A percentile compares a stretch with the other conserved stretches of the same genome.
These are phyloP conservation scores for Aplosporella prunicola DNA, from an alignment of 2,329 filamentous ascomycete genomes.

Conservation along the genomic window DNA sequence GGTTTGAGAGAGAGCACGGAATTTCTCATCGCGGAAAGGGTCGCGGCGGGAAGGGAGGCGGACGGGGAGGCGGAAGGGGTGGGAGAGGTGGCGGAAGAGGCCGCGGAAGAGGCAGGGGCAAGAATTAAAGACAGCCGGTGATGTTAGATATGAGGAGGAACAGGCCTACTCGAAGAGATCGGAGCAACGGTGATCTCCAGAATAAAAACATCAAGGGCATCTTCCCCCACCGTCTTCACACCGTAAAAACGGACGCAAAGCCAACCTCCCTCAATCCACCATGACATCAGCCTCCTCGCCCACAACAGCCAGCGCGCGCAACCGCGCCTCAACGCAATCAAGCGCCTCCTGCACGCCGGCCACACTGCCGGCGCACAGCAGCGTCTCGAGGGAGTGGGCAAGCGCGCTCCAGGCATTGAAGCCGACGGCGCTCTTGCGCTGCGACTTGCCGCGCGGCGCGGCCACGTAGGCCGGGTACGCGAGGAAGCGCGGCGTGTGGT, in stretches of 20 bases:
- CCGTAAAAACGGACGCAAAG: too few relatives aligned
- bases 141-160: not conserved
- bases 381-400: conserved; percentile 9
- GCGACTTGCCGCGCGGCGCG: conserved; percentile 8
- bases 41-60: conserved; percentile 14
- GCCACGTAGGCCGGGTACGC: conserved; percentile 3
- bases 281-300: conserved; percentile 6
- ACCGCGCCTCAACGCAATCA: conserved; percentile 3
- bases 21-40: conserved; percentile 15
- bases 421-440: conserved; percentile 4
- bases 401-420: conserved; percentile 9
- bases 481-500: conserved; percentile 9
- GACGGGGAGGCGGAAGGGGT: conserved; percentile 15
- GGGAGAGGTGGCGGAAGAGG: conserved; percentile 13
- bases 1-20: conserved; percentile 11
- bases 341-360: conserved; percentile 9
- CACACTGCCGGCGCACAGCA: conserved; percentile 9
- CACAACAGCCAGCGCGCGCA: not conserved
- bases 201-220: too few relatives aligned
- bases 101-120: conserved; percentile 18
- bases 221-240: too few relatives aligned
- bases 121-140: conserved; percentile 16
- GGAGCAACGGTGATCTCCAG: too few relatives aligned
- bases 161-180: too few relatives aligned
- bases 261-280: conserved; percentile 7